phyloP scores from a whole-genome alignment of 495 filamentous ascomycete species.

The Penicillium simplicissimum region DNA sequence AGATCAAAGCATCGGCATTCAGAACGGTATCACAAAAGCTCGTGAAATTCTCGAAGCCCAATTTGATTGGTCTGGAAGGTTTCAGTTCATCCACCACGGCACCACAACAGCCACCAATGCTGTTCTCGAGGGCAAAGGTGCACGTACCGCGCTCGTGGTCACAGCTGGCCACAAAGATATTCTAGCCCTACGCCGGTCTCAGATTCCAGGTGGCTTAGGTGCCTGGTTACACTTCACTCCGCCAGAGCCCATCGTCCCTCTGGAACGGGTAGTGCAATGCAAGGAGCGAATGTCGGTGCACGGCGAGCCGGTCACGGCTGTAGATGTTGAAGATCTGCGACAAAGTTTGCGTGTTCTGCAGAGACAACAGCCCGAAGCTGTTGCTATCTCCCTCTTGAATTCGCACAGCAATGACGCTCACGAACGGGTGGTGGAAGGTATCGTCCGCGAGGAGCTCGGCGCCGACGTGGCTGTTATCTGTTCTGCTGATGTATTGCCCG shows the following conservation, averaged over 20 bases:
- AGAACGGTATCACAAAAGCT: constrained; percentile 43
- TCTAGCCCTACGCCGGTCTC: constrained; percentile 42
- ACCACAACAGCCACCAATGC: constrained; percentile 47
- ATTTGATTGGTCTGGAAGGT: constrained; percentile 28
- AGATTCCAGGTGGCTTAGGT: constrained; percentile 51
- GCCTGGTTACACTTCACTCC: constrained; percentile 50
- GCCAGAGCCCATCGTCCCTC: constrained; percentile 50
- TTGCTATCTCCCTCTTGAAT: constrained; percentile 51
- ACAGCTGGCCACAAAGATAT: constrained; percentile 47
- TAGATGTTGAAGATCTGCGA: constrained; percentile 41
- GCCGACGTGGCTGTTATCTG: constrained; percentile 40
- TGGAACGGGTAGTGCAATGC: constrained; percentile 51
- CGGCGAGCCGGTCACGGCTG: constrained; percentile 39
- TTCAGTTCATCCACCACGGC: constrained; percentile 43
- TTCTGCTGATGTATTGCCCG: constrained; percentile 48
- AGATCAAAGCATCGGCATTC: constrained; percentile 52
- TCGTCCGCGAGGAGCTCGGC: constrained; percentile 41
- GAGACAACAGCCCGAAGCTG: constrained; percentile 43
- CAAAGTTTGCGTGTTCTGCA: constrained; percentile 30
- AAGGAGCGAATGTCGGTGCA: constrained; percentile 47
- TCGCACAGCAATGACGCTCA: constrained; percentile 47
- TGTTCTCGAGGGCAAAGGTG: constrained; percentile 45
- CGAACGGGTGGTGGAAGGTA: constrained; percentile 38
- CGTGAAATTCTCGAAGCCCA: constrained; percentile 30
- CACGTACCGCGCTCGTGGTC: constrained; percentile 40